Percentiles rank a stretch among this genome's conserved stretches.
These are phyloP conservation scores for Termitomyces sp. DNA, from an alignment of 768 basidiomycete species.

Conservation along the genomic window DNA sequence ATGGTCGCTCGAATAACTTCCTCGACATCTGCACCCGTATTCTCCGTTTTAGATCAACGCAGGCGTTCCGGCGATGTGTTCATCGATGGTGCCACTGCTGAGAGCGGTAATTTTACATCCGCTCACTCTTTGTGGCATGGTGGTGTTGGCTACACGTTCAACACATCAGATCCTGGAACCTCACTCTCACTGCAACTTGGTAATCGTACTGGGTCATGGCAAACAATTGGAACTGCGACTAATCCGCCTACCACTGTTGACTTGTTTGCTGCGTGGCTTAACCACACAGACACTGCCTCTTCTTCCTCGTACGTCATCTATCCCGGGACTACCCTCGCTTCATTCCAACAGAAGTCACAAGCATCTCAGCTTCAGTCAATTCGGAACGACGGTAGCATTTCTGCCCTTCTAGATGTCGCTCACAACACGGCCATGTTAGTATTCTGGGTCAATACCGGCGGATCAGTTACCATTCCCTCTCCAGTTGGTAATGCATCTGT, in stretches of 20 bases:
- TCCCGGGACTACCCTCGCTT: slow-evolving; percentile 40
- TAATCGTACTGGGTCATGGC: slow-evolving; percentile 55
- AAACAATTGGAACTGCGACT: slow-evolving; percentile 55
- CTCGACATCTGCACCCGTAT: slow-evolving; percentile 39
- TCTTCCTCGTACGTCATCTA: slow-evolving; percentile 51
- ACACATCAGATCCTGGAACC: slow-evolving; percentile 24
- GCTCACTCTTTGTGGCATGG: slow-evolving; percentile 56
- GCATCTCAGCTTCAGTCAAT: slow-evolving; percentile 28
- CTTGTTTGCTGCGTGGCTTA: slow-evolving; percentile 61
- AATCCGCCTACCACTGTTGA: slow-evolving; percentile 52
- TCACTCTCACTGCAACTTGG: slow-evolving; percentile 37
- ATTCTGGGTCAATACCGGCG: slow-evolving; percentile 51
- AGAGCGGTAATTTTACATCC: slow-evolving; percentile 9
- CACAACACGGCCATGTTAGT: slow-evolving; percentile 41
- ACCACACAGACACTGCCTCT: slow-evolving; percentile 28
- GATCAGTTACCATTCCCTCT: slow-evolving; percentile 32
- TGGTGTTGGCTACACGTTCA: slow-evolving; percentile 55
- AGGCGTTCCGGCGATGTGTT: slow-evolving; percentile 39
- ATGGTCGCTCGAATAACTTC: slow-evolving; percentile 51
- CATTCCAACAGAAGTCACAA: slow-evolving; percentile 34
- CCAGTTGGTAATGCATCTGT: slow-evolving; percentile 18
- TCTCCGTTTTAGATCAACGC: slow-evolving; percentile 66
- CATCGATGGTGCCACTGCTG: slow-evolving; percentile 30
- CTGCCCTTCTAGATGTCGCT: slow-evolving; percentile 43
- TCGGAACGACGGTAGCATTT: slow-evolving; percentile 41